Conservation (phyloP, 2,329 filamentous ascomycete species). For the Colletotrichum phormii region DNA sequence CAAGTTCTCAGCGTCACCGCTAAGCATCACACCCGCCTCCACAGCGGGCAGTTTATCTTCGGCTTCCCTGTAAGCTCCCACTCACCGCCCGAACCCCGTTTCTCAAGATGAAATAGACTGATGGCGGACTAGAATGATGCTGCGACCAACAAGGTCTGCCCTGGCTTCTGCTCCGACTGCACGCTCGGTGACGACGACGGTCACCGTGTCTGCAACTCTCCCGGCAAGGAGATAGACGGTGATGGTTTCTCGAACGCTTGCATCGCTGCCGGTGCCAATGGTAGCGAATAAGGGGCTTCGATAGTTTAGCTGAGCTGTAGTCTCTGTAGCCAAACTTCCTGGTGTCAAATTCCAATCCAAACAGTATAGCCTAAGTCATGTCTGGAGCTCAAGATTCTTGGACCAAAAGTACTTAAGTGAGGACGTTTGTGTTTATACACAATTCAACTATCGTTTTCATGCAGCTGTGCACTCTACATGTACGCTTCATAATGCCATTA, state of each 20-base stretch:
- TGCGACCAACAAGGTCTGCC: conserved; percentile 13
- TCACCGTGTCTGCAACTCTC: conserved; percentile 16
- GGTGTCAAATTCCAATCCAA: not conserved
- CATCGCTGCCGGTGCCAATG: not conserved
- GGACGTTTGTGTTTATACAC: too few relatives aligned
- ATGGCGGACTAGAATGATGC: not conserved
- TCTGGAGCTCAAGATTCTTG: too few relatives aligned
- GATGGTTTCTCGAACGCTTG: conserved; percentile 3
- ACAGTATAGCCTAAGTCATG: too few relatives aligned
- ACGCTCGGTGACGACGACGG: not conserved
- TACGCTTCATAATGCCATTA: too few relatives aligned
- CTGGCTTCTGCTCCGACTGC: conserved; percentile 10
- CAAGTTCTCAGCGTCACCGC: not conserved
- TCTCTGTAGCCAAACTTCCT: not conserved
- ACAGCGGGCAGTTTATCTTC: conserved; percentile 11
- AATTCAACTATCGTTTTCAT: too few relatives aligned
- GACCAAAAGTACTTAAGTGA: too few relatives aligned
- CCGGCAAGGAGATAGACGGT: conserved; percentile 2
- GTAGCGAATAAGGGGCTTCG: not conserved
- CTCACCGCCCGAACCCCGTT: too few relatives aligned
- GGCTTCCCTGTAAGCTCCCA: not conserved
- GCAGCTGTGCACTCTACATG: too few relatives aligned
- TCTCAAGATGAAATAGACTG: not conserved
- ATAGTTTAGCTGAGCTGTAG: not conserved
- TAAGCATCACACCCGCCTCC: not conserved